phyloP scores from a whole-genome alignment of 1,284 basidiomycete genomes.

The Bjerkandera adusta region DNA sequence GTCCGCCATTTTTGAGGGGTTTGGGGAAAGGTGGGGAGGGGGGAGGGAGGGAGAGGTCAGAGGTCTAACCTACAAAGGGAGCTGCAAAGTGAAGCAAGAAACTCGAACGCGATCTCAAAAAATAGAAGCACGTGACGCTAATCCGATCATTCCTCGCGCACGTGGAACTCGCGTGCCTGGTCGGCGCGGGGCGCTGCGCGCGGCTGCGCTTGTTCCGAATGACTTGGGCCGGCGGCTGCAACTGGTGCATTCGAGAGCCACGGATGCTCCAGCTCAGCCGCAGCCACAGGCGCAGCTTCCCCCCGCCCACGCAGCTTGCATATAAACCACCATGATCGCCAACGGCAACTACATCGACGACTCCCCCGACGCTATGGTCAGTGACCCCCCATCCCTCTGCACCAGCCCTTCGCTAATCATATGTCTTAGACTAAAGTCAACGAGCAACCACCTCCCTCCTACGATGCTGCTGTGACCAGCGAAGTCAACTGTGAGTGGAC shows the following conservation, averaged over 20 bases:
- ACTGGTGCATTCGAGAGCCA: neutral
- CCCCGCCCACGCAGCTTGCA: constrained; percentile 17
- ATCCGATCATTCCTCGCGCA: no score
- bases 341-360: constrained; percentile 16
- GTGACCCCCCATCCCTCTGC: constrained; percentile 4
- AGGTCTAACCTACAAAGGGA: neutral
- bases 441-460: constrained; percentile 18
- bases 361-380: constrained; percentile 22
- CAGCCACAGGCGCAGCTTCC: constrained; percentile 3
- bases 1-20: constrained; percentile 37
- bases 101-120: constrained; percentile 10
- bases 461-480: constrained; percentile 22
- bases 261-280: constrained; percentile 2
- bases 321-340: constrained; percentile 19
- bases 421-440: constrained; percentile 5
- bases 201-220: no score
- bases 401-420: neutral
- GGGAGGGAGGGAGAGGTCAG: constrained; percentile 2
- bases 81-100: constrained; percentile 1
- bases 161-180: neutral
- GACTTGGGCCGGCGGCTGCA: no score
- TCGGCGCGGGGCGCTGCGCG: neutral
- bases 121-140: constrained; percentile 6
- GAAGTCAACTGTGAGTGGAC: constrained; percentile 14
- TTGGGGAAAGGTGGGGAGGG: neutral